Evolutionary conservation across 345 rosid species (phyloP), one percentile per base, ranked within the genome.

Genomic region (Populus tremula): DNA sequence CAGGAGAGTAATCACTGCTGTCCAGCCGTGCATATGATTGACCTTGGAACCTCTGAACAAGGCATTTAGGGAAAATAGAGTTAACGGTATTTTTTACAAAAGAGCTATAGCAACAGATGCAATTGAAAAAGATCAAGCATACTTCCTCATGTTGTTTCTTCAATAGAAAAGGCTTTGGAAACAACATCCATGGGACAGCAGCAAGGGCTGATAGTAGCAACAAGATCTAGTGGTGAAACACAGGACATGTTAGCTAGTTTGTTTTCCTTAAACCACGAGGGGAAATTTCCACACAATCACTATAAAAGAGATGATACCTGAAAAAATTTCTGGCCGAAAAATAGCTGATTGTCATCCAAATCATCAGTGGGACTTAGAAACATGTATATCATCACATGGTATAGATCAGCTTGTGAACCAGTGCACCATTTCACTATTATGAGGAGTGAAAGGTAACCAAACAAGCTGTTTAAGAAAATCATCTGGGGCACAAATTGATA

Each of bases 301-400:
- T 6, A 66, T 59, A 38, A 50, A 29, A 77, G 56, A 59, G 47
- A 64, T 53, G 12, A 72, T 47, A 72, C 69, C 71, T 61, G 75
- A 38, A 70, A 41, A 33, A 79, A 49, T 31, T 88, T 90, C 83
- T 93, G 98, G 75, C 91, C 80, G 33, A 87, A 83, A 70, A 96
- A 96, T 73, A 96, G 95, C 81, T 90, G 90, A 78, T 96, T 96
- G 78, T 93, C 98, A 65, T 93, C 98, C 72, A 96, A 81, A 45
- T 96, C 99, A 78, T 91, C 96, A 63, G 91, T 87, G 47, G 99
- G 99, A 86, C 98, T 91, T 67, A 95, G 84, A 82, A 95, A 93
- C 99, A 95, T 95, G 97, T 95, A 95, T 31, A 95, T 95, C 98
- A 95, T 84, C 67, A 93, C 70, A 65, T 95, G 99, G 83, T 95